A percentile compares a stretch with the other conserved stretches of the same genome.
These are phyloP conservation scores for Digitaria exilis DNA, from an alignment of 202 grass and related monocot genomes.

Conservation along the genomic window DNA sequence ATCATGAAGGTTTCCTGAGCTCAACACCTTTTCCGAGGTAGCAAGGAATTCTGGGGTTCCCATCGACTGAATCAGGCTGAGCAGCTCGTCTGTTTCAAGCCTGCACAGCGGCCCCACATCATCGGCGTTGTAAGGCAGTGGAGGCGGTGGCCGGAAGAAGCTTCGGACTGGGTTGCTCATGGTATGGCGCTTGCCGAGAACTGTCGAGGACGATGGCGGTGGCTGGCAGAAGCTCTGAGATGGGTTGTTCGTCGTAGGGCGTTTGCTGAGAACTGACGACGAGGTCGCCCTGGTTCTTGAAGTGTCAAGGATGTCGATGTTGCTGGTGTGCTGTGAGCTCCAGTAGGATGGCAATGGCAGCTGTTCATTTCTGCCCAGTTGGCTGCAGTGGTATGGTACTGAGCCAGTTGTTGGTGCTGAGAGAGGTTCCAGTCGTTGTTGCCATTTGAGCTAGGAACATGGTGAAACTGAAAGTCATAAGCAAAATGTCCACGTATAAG, in stretches of 20 bases:
- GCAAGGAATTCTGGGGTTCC: constrained; percentile 13
- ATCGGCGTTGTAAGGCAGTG: neutral
- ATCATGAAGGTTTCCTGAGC: neutral
- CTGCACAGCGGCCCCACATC: neutral
- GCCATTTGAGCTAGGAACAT: neutral
- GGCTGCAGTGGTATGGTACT: neutral
- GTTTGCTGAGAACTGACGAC: neutral
- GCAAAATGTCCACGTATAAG: neutral
- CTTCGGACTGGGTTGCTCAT: neutral
- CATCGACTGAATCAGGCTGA: constrained; percentile 11
- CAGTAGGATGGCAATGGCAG: neutral
- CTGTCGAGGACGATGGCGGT: neutral
- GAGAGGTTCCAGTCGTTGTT: neutral
- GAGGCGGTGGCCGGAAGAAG: neutral
- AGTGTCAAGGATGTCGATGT: neutral
- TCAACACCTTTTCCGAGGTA: neutral
- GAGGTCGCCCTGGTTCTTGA: neutral
- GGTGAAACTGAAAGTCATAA: neutral
- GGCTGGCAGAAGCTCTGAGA: neutral
- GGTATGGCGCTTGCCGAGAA: neutral
- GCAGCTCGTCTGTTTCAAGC: neutral
- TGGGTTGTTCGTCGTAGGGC: neutral
- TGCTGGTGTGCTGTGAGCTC: neutral
- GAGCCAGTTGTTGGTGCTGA: neutral
- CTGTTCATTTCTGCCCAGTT: neutral